A percentile compares a stretch with the other conserved stretches of the same genome.
Conservation (phyloP, 2,329 filamentous ascomycete genomes). For the Scedosporium boydii region DNA sequence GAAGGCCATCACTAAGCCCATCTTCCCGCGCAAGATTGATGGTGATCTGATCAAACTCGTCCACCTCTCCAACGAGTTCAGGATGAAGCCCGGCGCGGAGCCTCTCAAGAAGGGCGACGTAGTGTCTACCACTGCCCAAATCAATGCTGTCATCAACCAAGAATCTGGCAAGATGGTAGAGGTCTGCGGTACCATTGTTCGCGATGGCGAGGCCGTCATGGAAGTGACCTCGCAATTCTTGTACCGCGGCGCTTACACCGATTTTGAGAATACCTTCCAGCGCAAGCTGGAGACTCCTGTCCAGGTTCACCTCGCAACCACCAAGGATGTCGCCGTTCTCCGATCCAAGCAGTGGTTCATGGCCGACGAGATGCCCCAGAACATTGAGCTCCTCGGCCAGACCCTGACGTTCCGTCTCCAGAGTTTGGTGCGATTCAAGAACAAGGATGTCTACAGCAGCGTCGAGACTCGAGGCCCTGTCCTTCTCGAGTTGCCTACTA, state of each 20-base stretch:
- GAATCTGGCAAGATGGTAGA: constrained; percentile 99
- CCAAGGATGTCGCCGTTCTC: constrained; percentile 86
- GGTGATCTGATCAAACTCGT: constrained; percentile 94
- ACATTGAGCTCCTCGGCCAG: constrained; percentile 82
- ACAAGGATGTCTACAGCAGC: constrained; percentile 80
- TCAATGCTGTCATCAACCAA: constrained; percentile 97
- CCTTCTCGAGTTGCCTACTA: constrained; percentile 85
- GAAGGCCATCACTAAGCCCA: constrained; percentile 99
- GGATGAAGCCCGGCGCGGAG: constrained; percentile 93
- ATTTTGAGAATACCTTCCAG: constrained; percentile 98
- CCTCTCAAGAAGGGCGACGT: constrained; percentile 93
- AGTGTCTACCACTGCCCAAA: constrained; percentile 83
- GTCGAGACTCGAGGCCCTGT: constrained; percentile 91
- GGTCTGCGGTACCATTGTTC: constrained; percentile 92
- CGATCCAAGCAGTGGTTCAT: constrained; percentile 98
- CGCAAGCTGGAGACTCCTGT: constrained; percentile 93
- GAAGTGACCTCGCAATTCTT: constrained; percentile 97
- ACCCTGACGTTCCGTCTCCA: constrained; percentile 94
- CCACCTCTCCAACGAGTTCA: constrained; percentile 93
- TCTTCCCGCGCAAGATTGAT: constrained; percentile 94
- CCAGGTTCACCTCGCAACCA: constrained; percentile 78
- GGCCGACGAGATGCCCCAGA: constrained; percentile 57
- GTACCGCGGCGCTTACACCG: constrained; percentile 85
- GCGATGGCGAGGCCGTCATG: constrained; percentile 81
- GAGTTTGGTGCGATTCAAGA: constrained; percentile 88